Evolutionary conservation across 257 asterid genomes (phyloP).

Genomic region (Linaria vulgaris): DNA sequence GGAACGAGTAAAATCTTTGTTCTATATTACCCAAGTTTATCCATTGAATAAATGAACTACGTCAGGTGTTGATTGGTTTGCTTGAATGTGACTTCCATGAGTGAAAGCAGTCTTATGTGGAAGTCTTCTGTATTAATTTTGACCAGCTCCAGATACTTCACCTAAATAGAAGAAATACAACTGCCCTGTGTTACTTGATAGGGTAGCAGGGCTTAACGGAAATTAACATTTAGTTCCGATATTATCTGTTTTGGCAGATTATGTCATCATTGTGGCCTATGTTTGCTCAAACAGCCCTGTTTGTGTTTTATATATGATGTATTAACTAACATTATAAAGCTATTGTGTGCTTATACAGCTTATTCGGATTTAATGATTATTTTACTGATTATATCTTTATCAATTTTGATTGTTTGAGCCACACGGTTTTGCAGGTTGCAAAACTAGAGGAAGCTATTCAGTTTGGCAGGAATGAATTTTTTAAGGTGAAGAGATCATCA

Average conservation of each 20-base stretch:
- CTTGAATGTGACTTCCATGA: neutral
- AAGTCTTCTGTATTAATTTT: no score
- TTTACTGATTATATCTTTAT: neutral
- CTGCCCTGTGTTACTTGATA: no score
- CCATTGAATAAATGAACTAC: neutral
- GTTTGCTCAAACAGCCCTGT: neutral
- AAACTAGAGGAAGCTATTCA: conserved; percentile 69
- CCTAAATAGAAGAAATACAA: no score
- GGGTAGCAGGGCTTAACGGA: no score
- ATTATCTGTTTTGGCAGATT: no score
- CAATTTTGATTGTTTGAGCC: conserved; percentile 2
- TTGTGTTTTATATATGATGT: no score
- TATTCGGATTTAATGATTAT: neutral
- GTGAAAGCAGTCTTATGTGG: no score
- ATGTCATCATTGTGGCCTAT: neutral
- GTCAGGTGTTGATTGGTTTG: neutral
- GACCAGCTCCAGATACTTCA: no score
- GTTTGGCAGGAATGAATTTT: conserved; percentile 68
- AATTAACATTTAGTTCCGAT: no score
- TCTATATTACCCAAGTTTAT: neutral
- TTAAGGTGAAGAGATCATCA: conserved; percentile 54
- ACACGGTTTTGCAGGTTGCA: conserved; percentile 46
- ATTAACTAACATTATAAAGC: no score
- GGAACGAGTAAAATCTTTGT: neutral
- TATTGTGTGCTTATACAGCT: neutral